Evolutionary conservation across 305 asterid species (phyloP), one percentile per base, ranked within the genome.

Genomic region (Fraxinus baroniana): DNA sequence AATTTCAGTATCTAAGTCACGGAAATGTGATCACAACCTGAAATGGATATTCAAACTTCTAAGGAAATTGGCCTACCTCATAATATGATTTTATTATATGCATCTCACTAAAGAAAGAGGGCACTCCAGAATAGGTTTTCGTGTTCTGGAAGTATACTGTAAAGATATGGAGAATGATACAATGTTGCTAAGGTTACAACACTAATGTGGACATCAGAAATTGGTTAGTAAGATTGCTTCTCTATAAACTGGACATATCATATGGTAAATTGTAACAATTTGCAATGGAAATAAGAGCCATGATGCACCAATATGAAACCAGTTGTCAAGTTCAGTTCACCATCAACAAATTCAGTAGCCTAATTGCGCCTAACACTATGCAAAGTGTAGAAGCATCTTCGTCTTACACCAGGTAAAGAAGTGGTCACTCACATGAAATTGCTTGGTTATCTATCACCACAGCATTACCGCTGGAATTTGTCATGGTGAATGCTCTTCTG

Each of bases 351-450:
- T 64, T 70, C 49, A 70, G 73, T 84, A 73, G 22, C 77, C 70
- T 30, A 49, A n/a, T 75, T 22, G 46, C 7, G 78, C 79, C 64
- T n/a, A 52, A 52, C 24, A 55, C 0, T 17, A 9, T 4, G 24
- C 64, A 13, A 55, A 55, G 64, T 4, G 7, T 46, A 46, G 57
- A 12, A 46, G 9, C 64, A 55, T 55, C 20, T 55, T 12, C n/a
- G 9, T 55, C 64, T 55, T 55, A 55, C 9, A n/a, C 24, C 64
- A 55, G 24, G 24, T 5, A 15, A n/a, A 55, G 30, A 60, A 20
- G 28, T 1, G 30, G 30, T 41, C 86, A 80, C 97, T 89, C 86
- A 93, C 98, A 86, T 85, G 97, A 88, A 84, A 84, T 77, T 55
- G 85, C 75, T 79, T 84, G 57, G 77, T 80, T 80, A 30, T 89